These are phyloP conservation scores for Cerioporus squamosus DNA, from an alignment of 1,284 basidiomycete genomes.

Conservation along the genomic window DNA sequence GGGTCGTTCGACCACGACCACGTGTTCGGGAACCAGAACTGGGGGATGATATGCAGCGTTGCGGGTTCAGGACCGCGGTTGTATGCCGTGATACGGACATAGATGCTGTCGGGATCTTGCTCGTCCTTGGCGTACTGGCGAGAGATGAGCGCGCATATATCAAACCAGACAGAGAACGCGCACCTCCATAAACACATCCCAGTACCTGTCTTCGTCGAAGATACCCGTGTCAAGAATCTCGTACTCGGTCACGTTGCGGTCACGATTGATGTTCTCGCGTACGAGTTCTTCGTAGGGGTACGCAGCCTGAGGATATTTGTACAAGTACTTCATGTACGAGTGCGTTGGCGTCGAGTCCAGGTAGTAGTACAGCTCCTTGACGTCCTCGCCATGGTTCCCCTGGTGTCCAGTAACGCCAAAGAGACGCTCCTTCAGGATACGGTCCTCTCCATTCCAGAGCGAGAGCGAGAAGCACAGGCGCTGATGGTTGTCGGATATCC, in stretches of 20 bases:
- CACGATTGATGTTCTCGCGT: conserved; percentile 81
- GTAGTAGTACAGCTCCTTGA: conserved; percentile 98
- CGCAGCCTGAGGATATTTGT: conserved; percentile 94
- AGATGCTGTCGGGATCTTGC: conserved; percentile 87
- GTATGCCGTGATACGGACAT: conserved; percentile 94
- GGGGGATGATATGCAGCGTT: conserved; percentile 94
- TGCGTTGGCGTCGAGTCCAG: conserved; percentile 98
- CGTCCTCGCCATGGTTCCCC: conserved; percentile 98
- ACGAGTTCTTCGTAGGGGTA: conserved; percentile 96
- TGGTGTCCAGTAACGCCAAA: conserved; percentile 96
- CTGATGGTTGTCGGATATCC: conserved; percentile 96
- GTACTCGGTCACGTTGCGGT: conserved; percentile 88
- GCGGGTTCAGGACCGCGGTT: conserved; percentile 96
- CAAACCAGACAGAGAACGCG: conserved; percentile 27
- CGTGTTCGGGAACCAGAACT: conserved; percentile 96
- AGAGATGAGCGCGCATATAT: conserved; percentile 22
- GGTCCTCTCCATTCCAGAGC: conserved; percentile 95
- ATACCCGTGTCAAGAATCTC: conserved; percentile 93
- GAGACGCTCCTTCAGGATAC: conserved; percentile 94
- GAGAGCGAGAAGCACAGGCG: conserved; percentile 90
- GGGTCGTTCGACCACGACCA: conserved; percentile 94
- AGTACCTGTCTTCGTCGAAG: conserved; percentile 94
- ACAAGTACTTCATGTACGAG: conserved; percentile 99
- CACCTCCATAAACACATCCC: conserved; percentile 97
- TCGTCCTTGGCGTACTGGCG: conserved; percentile 95